These are phyloP conservation scores for Fusarium humuli DNA, from an alignment of 2,329 filamentous ascomycete species.

Conservation along the genomic window DNA sequence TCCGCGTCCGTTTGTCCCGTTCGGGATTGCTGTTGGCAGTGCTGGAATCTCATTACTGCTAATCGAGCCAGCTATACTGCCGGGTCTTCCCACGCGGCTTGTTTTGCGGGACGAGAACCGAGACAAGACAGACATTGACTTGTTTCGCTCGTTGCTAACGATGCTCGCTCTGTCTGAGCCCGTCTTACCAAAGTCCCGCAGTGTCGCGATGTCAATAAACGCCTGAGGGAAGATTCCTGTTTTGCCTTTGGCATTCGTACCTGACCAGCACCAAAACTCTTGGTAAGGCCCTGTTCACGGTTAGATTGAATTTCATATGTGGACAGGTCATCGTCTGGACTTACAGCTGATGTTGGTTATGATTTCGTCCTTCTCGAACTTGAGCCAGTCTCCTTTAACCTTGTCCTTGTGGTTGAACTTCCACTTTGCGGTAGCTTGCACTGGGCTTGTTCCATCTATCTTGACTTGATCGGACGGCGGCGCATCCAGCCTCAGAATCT, in stretches of 20 bases:
- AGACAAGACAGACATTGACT: conserved; percentile 50
- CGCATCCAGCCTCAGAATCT: conserved; percentile 61
- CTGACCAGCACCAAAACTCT: conserved; percentile 68
- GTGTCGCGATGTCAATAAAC: conserved; percentile 59
- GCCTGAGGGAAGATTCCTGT: conserved; percentile 65
- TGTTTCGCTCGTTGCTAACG: conserved; percentile 52
- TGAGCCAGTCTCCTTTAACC: conserved; percentile 61
- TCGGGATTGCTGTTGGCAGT: conserved; percentile 31
- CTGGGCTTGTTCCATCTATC: conserved; percentile 59
- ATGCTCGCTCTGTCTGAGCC: conserved; percentile 48
- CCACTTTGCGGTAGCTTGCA: conserved; percentile 64
- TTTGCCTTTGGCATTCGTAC: conserved; percentile 63
- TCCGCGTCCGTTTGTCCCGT: conserved; percentile 13
- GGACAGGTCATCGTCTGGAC: conserved; percentile 40
- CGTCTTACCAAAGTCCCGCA: conserved; percentile 53
- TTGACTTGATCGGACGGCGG: conserved; percentile 61
- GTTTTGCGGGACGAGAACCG: conserved; percentile 51
- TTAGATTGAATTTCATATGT: conserved; percentile 13
- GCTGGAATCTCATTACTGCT: conserved; percentile 48
- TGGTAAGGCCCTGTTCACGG: conserved; percentile 55
- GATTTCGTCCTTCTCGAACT: conserved; percentile 73
- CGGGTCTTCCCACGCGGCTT: conserved; percentile 46
- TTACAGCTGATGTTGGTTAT: conserved; percentile 73
- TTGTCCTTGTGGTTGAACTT: conserved; percentile 62
- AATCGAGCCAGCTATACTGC: conserved; percentile 51